These are phyloP conservation scores for Beauveria bassiana DNA, from an alignment of 2,329 filamentous ascomycete species.

Conservation along the genomic window DNA sequence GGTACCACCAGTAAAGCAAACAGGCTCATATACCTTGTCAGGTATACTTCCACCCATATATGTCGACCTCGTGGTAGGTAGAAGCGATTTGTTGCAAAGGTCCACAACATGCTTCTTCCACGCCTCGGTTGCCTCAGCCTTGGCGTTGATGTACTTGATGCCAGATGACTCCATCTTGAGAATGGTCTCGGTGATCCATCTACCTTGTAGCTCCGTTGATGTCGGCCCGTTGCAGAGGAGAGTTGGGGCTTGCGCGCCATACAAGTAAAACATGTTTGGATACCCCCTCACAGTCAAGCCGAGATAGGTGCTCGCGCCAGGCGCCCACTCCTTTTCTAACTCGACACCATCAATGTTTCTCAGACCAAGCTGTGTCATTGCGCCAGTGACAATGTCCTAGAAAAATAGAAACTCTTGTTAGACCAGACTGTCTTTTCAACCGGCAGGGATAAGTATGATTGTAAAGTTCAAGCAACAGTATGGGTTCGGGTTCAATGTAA, in stretches of 20 bases:
- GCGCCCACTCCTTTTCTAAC: neutral
- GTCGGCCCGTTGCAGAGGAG: conserved; percentile 14
- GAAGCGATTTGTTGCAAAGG: neutral
- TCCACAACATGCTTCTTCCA: neutral
- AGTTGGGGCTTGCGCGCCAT: conserved; percentile 14
- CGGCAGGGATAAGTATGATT: neutral
- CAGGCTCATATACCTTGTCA: neutral
- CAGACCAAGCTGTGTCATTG: conserved; percentile 21
- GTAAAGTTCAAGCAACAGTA: too few relatives aligned
- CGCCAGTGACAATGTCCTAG: conserved; percentile 13
- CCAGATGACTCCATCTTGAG: neutral
- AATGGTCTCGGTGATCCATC: conserved; percentile 6
- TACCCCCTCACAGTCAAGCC: conserved; percentile 16
- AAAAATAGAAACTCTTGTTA: conserved; percentile 4
- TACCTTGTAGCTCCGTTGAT: conserved; percentile 12
- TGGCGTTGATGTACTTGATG: neutral
- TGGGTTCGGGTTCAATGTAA: too few relatives aligned
- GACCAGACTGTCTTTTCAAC: neutral
- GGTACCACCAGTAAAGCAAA: neutral
- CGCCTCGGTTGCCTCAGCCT: neutral
- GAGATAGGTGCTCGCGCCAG: conserved; percentile 23
- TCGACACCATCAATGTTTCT: conserved; percentile 26
- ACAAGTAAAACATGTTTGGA: conserved; percentile 17
- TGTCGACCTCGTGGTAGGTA: neutral
- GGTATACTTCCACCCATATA: conserved; percentile 10